A percentile compares a stretch with the other conserved stretches of the same genome.
These are phyloP conservation scores for Orbilia oligospora DNA, from an alignment of 2,329 filamentous ascomycete species.

Conservation along the genomic window DNA sequence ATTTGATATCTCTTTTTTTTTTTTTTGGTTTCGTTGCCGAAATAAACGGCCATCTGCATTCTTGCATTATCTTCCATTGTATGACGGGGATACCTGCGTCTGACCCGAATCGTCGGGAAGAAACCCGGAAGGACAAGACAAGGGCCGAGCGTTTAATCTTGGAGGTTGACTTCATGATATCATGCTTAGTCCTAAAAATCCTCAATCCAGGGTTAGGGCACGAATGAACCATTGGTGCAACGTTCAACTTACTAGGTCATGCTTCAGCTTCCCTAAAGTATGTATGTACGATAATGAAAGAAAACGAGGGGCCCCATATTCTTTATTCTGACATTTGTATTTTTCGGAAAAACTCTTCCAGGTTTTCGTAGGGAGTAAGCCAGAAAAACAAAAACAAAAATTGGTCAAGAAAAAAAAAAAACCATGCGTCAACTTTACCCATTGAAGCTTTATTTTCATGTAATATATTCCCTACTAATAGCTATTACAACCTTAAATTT, in stretches of 20 bases:
- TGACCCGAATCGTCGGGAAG: slow-evolving; percentile 44
- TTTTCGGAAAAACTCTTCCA: slow-evolving; percentile 22
- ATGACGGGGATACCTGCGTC: slow-evolving; percentile 39
- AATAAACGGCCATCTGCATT: slow-evolving; percentile 13
- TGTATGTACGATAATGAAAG: neutral
- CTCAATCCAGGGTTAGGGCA: slow-evolving; percentile 44
- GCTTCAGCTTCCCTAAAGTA: slow-evolving; percentile 10
- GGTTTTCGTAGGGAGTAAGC: neutral
- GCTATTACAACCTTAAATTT: slow-evolving; percentile 44
- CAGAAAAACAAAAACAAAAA: neutral
- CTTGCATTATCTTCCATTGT: slow-evolving; percentile 24
- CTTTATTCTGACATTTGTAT: slow-evolving; percentile 7
- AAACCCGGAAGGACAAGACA: slow-evolving; percentile 23
- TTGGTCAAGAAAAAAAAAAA: neutral
- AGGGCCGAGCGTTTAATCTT: slow-evolving; percentile 28
- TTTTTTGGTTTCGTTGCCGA: slow-evolving; percentile 1
- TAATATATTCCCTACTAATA: slow-evolving; percentile 54
- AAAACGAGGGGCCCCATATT: slow-evolving; percentile 10
- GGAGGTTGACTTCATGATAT: slow-evolving; percentile 24
- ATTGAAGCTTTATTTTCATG: slow-evolving; percentile 52
- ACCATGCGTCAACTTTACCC: slow-evolving; percentile 34
- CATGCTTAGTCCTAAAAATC: slow-evolving; percentile 24
- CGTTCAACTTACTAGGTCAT: slow-evolving; percentile 3
- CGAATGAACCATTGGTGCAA: slow-evolving; percentile 5
- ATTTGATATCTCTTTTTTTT: slow-evolving; percentile 6